Evolutionary conservation across 768 basidiomycete species (phyloP), one percentile per base, ranked within the genome.

Genomic region (Auricularia cornea): DNA sequence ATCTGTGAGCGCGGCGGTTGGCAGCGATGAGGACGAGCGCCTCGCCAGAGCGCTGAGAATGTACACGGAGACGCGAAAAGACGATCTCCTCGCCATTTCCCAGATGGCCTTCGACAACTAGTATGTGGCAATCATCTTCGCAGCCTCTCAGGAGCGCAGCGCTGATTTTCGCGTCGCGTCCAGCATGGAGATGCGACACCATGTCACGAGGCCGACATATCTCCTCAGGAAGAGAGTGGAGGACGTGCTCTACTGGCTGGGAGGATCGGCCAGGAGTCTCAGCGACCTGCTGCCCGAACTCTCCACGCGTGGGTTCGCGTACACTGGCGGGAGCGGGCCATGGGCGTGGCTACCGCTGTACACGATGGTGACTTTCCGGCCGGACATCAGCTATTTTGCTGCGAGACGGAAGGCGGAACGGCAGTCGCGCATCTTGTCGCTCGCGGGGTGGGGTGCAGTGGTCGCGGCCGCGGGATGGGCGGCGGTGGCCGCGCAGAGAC

Each of bases 341-440:
- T 72, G 73, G 66, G 94, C 92, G 40, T 98, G 95, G 95, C 82
- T 94, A 60, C 90, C 93, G 63, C 80, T 96, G 59, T 99, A 99
- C 75, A 92, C 92, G 35, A 97, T 98, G 95, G 89, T 97, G 67
- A 98, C 96, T 52, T 99, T 99, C 78, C 84, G 96, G 48, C 92
- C 94, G 60, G 96, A 98, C 75, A 85, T 99, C 69, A 88, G 87
- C 72, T 99, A 99, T 72, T 85, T 87, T 62, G 86, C 85, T 59
- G 95, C 88, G 26, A 83, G 84, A 72, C 80, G 78, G 71, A 87
- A 85, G 74, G 88, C 88, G 63, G 79, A 75, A 65, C 77, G 80
- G 71, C 96, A 99, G 76, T 77, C 81, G n/a, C 73, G 72, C 32
- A 79, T 91, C 61, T 76, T 98, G 65, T 73, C 77, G 60, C 71